Evolutionary conservation across 2,329 filamentous ascomycete species (phyloP), one percentile per base, ranked within the genome.

Genomic region (Penicillium nordicum): DNA sequence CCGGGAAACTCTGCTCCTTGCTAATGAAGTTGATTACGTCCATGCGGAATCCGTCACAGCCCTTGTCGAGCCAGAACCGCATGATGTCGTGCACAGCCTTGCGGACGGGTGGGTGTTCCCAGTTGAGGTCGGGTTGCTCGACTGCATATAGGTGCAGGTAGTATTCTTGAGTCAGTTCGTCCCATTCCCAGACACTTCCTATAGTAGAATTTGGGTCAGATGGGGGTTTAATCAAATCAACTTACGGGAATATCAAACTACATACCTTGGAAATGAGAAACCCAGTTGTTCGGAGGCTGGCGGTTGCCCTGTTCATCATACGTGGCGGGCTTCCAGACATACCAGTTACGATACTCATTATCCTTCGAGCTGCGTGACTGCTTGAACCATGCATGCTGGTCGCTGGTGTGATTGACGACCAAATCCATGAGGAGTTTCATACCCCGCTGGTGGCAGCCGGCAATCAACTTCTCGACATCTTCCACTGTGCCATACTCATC

Each of bases 91-190:
- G 88, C 7, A 92, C 85, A 1, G 88, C 89, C 44, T 83, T 76
- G 16, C 89, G 82, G 0, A 88, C 83, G 10, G 82, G 83, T 0
- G 80, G 79, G 55, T 87, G 88, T 67, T 92, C 88, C 89, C 89
- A 94, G 74, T 94, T 94, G n/a, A 94, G 79, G 64, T 94, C 90
- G 0, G 90, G 90, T 69, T 93, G 90, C 61, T 89, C 84, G 5
- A 82, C 82, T 7, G 87, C 85, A 70, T 90, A 95, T 11, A 94
- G 79, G 59, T 88, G 85, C 0, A 92, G 82, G 66, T 90, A 92
- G 71, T 90, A 92, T 72, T 92, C 87, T 46, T 81, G 79, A 0
- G 88, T 90, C n/a, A 74, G 69, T 62, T 89, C 84, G 64, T 92
- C 88, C 77, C 84, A 92, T 57, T 85, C 65, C 76, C 76, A 78